Percentiles rank a stretch among this genome's conserved stretches.
Conservation (phyloP, 805 yeast species). For the Yarrowia sp. region DNA sequence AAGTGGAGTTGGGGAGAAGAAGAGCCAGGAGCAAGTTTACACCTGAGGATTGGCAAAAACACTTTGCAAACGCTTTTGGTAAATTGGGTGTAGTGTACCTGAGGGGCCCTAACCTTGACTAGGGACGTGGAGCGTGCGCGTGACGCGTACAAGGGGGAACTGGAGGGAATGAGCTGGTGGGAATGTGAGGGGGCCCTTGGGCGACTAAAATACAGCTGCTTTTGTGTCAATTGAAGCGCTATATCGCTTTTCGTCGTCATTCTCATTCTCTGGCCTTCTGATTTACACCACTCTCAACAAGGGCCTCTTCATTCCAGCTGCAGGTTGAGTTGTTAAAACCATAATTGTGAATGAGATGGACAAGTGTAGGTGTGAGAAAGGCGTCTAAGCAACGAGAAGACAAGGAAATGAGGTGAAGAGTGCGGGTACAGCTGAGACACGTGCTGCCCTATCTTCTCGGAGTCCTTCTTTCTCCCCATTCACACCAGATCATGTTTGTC, state of each 20-base stretch:
- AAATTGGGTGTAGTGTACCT: conserved; percentile 37
- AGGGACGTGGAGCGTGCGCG: too few species aligned
- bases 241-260: too few species aligned
- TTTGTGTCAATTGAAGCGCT: neutral
- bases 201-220: too few species aligned
- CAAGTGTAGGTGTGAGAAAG: neutral
- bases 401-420: too few species aligned
- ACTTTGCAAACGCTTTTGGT: conserved; percentile 37
- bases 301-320: conserved; percentile 38
- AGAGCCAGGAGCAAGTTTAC: conserved; percentile 19
- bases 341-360: neutral
- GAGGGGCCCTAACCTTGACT: conserved; percentile 22
- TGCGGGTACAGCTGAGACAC: too few species aligned
- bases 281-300: conserved; percentile 6
- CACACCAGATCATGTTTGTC: too few species aligned
- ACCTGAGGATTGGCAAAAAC: conserved; percentile 3
- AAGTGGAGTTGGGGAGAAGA: conserved; percentile 17
- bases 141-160: too few species aligned
- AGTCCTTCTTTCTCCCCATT: too few species aligned
- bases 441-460: too few species aligned
- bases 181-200: neutral
- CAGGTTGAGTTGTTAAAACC: conserved; percentile 21
- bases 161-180: too few species aligned
- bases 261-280: too few species aligned
- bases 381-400: too few species aligned